These are phyloP conservation scores for Ophiostoma himal-ulmi DNA, from an alignment of 2,329 filamentous ascomycete genomes.

Conservation along the genomic window DNA sequence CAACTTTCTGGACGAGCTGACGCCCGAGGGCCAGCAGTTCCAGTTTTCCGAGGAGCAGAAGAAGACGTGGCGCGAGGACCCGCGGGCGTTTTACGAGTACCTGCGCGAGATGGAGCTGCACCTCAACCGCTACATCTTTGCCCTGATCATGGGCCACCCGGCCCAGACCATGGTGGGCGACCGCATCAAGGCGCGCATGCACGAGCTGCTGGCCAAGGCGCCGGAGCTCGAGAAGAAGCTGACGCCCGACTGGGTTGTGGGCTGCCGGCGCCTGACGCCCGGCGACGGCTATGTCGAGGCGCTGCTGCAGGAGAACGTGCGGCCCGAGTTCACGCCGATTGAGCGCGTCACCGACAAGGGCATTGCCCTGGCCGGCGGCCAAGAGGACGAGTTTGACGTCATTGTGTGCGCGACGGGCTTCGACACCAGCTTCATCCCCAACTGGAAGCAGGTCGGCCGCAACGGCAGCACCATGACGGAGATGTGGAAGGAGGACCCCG, in stretches of 20 bases:
- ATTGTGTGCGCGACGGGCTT: slow-evolving; percentile 38
- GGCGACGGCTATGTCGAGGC: slow-evolving; percentile 40
- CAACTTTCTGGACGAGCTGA: slow-evolving; percentile 12
- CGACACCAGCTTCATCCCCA: slow-evolving; percentile 29
- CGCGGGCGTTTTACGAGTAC: background rate
- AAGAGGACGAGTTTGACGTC: slow-evolving; percentile 28
- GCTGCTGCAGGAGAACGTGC: slow-evolving; percentile 40
- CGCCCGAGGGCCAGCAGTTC: slow-evolving; percentile 11
- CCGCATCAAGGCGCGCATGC: slow-evolving; percentile 13
- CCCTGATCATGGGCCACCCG: slow-evolving; percentile 13
- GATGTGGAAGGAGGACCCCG: slow-evolving; percentile 23
- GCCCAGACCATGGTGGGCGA: slow-evolving; percentile 3
- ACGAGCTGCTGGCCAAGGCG: slow-evolving; percentile 20
- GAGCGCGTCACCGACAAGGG: slow-evolving; percentile 33
- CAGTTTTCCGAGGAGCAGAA: slow-evolving; percentile 2
- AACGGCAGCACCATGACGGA: slow-evolving; percentile 13
- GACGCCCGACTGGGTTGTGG: slow-evolving; percentile 40
- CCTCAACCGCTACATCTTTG: slow-evolving; percentile 16
- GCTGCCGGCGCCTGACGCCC: slow-evolving; percentile 39
- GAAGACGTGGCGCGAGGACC: slow-evolving; percentile 10
- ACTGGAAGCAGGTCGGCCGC: slow-evolving; percentile 29
- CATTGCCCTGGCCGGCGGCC: slow-evolving; percentile 28
- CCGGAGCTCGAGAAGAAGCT: slow-evolving; percentile 42
- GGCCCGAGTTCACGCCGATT: slow-evolving; percentile 37
- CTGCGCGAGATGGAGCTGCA: slow-evolving; percentile 8